Evolutionary conservation across 2,329 filamentous ascomycete genomes (phyloP).

Genomic region (Diplodia intermedia): DNA sequence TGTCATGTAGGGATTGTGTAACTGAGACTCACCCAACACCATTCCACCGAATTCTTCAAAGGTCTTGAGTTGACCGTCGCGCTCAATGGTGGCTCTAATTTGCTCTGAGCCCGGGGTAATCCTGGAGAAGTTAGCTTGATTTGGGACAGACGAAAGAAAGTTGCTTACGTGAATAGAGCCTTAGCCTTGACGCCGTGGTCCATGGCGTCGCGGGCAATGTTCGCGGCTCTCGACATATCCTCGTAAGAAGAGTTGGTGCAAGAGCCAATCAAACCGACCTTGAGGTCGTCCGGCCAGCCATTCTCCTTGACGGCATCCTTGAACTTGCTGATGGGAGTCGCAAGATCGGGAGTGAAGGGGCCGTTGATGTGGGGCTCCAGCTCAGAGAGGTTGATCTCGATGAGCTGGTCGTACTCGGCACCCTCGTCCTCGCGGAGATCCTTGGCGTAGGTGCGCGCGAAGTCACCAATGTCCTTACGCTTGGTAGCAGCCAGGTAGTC

Average conservation of each 20-base stretch:
- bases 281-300: slow-evolving; percentile 94
- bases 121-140: neutral
- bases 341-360: slow-evolving; percentile 97
- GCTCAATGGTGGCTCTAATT: slow-evolving; percentile 89
- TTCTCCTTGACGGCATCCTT: slow-evolving; percentile 92
- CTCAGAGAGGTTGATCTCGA: slow-evolving; percentile 93
- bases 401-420: slow-evolving; percentile 92
- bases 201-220: slow-evolving; percentile 89
- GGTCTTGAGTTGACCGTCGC: slow-evolving; percentile 89
- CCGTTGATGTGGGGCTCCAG: slow-evolving; percentile 99
- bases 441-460: slow-evolving; percentile 80
- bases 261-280: slow-evolving; percentile 95
- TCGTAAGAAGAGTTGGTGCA: slow-evolving; percentile 93
- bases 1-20: too few relatives aligned
- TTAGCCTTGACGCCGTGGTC: slow-evolving; percentile 94
- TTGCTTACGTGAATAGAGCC: slow-evolving; percentile 73
- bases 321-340: slow-evolving; percentile 97
- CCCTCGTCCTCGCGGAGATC: slow-evolving; percentile 88
- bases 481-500: slow-evolving; percentile 93
- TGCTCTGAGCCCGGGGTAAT: slow-evolving; percentile 90
- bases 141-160: too few relatives aligned
- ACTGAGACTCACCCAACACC: slow-evolving; percentile 62
- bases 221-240: slow-evolving; percentile 93
- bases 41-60: slow-evolving; percentile 96
- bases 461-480: slow-evolving; percentile 88